Evolutionary conservation across 768 basidiomycete species (phyloP).

Genomic region (Porpolomopsis calyptriformis): DNA sequence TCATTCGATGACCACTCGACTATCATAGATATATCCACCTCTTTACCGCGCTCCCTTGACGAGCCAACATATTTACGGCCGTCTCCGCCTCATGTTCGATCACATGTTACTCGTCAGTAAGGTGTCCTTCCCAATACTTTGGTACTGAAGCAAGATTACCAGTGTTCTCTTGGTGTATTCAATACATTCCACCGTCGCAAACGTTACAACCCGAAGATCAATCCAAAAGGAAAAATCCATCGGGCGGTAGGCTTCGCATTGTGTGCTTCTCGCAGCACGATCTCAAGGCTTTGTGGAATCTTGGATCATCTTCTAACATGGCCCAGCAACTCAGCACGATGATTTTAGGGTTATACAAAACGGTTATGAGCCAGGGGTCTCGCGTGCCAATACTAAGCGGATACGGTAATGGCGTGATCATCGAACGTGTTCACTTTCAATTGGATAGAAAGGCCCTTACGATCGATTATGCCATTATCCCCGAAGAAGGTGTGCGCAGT

Average conservation of each 20-base stretch:
- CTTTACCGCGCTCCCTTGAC: constrained; percentile 82
- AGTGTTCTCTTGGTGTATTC: constrained; percentile 95
- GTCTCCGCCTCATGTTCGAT: constrained; percentile 86
- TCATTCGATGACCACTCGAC: constrained; percentile 73
- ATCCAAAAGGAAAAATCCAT: constrained; percentile 24
- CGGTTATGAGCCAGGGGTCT: constrained; percentile 63
- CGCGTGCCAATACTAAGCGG: constrained; percentile 66
- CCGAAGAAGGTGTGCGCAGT: constrained; percentile 50
- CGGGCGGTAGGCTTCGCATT: constrained; percentile 47
- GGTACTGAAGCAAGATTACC: constrained; percentile 10
- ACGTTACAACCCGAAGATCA: constrained; percentile 16
- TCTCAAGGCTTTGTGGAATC: constrained; percentile 76
- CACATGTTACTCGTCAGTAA: constrained; percentile 60
- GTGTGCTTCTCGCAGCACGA: constrained; percentile 97
- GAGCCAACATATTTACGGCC: constrained; percentile 88
- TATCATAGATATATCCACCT: constrained; percentile 84
- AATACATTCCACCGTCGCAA: constrained; percentile 37
- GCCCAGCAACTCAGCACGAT: constrained; percentile 81
- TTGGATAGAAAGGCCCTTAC: constrained; percentile 73
- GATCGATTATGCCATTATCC: constrained; percentile 75
- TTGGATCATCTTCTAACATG: constrained; percentile 53
- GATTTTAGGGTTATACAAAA: constrained; percentile 70
- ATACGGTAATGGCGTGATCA: constrained; percentile 72
- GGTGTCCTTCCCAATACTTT: constrained; percentile 8
- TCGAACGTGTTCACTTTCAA: constrained; percentile 73